Base-by-base conservation (phyloP, 495 filamentous ascomycete genomes). In the Hypoxylon trugodes region DNA sequence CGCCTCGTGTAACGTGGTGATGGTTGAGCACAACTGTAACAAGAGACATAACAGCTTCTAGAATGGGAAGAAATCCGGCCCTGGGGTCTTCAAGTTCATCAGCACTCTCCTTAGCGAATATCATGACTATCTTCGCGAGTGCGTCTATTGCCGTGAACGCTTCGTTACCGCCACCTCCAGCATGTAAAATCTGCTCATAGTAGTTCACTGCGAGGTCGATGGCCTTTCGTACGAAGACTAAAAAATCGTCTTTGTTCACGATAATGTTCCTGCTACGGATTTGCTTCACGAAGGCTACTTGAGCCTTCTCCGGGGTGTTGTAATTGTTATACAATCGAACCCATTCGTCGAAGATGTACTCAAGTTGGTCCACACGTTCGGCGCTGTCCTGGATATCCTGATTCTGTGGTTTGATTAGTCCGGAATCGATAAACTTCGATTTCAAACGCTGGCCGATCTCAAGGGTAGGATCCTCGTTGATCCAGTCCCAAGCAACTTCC, bases 311-410 rank as follows among this genome's bases (percentile, higher is more conserved):
- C 8, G 85, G 85, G 0, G 87, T 86, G 59, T 85, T 83, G 7
- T 84, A 81, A 43, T 90, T 89, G 73, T 89, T 86, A 78, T 86
- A 92, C 12, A 98, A 82, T 33, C 88, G 86, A 53, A 92, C 83
- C 95, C 95, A 99, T 72, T 98, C 95, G 7, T 89, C 90, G 71
- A 99, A 96, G 36, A 96, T 82, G 69, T 98, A 98, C 66, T 96
- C 90, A 76, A 97, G 86, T 65, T 96, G 93, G 48, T 94, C 89
- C 38, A 85, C 84, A 66, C 86, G 87, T 16, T 74, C 72, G 1
- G 51, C 28, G 9, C 22, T 53, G 24, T 64, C 43, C 36, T 69
- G 69, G 1, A 52, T 16, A 8, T 69, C 65, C 26, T 61, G 57
- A 9, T 57, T 57, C 26, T 71, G 69, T 5, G 73, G 66, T 46